These are phyloP conservation scores for Arthrobotrys megalospora DNA, from an alignment of 2,329 filamentous ascomycete species.

Conservation along the genomic window DNA sequence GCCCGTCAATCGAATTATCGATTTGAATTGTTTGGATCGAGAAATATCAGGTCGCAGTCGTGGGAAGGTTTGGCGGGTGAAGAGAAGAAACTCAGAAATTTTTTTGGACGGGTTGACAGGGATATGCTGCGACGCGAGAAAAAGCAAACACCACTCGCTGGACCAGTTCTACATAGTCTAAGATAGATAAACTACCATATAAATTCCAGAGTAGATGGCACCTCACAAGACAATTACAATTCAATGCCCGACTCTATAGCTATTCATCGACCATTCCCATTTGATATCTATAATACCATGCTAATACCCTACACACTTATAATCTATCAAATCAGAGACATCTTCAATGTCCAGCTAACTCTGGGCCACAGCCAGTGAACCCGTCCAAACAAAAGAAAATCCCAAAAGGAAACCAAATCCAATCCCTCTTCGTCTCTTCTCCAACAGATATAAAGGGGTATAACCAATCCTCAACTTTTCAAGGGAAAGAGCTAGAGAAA, in stretches of 20 bases:
- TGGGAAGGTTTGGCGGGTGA: too few species aligned
- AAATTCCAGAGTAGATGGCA: too few species aligned
- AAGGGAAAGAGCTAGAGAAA: neutral
- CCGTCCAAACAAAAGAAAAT: neutral
- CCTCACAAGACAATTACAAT: too few species aligned
- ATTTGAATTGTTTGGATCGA: neutral
- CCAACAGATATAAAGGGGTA: conserved; percentile 24
- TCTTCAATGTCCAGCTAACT: neutral
- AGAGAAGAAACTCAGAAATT: conserved; percentile 33
- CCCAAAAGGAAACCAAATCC: neutral
- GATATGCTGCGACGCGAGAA: conserved; percentile 56
- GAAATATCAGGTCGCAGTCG: conserved; percentile 8
- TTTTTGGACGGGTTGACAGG: conserved; percentile 44
- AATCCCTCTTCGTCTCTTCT: neutral
- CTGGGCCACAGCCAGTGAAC: neutral
- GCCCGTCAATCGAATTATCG: neutral
- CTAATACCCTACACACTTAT: conserved; percentile 11
- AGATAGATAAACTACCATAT: too few species aligned
- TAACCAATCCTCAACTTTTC: conserved; percentile 24
- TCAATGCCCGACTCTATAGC: too few species aligned
- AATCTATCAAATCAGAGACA: conserved; percentile 13
- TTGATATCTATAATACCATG: neutral
- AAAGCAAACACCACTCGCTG: conserved; percentile 42
- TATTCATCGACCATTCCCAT: neutral
- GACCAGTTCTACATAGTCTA: neutral